phyloP scores from a whole-genome alignment of 2,329 filamentous ascomycete genomes.

The Pseudogymnoascus pannorum region DNA sequence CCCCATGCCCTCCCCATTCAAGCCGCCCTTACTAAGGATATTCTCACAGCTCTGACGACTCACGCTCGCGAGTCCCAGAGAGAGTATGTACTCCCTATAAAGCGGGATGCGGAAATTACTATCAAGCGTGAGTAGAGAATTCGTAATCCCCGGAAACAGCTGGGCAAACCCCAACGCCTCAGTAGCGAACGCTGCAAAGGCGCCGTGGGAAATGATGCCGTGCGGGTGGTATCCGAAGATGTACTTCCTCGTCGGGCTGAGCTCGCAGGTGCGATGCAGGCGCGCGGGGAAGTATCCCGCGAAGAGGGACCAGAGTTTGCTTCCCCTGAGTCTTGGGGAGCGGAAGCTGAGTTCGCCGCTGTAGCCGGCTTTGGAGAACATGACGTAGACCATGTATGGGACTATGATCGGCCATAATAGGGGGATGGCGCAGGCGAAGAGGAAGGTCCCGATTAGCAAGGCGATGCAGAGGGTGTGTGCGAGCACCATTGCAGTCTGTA shows the following conservation, averaged over 20 bases:
- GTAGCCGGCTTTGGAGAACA: slow-evolving; percentile 69
- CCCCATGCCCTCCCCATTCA: slow-evolving; percentile 67
- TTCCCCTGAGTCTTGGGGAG: slow-evolving; percentile 64
- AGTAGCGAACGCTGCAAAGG: slow-evolving; percentile 84
- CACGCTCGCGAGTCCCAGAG: slow-evolving; percentile 80
- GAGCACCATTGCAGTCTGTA: slow-evolving; percentile 73
- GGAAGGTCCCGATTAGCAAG: slow-evolving; percentile 71
- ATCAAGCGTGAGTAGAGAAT: slow-evolving; percentile 88
- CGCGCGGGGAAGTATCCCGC: slow-evolving; percentile 86
- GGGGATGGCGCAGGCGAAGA: slow-evolving; percentile 84
- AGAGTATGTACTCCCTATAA: slow-evolving; percentile 89
- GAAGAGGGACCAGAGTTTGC: slow-evolving; percentile 79
- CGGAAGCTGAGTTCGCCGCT: slow-evolving; percentile 70
- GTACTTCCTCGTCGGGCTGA: slow-evolving; percentile 80
- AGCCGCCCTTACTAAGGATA: slow-evolving; percentile 69
- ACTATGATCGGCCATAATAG: slow-evolving; percentile 76
- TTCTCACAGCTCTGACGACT: slow-evolving; percentile 90
- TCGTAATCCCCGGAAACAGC: slow-evolving; percentile 91
- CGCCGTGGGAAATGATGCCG: slow-evolving; percentile 95
- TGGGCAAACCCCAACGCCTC: slow-evolving; percentile 81
- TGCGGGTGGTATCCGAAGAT: slow-evolving; percentile 97
- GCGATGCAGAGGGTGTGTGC: slow-evolving; percentile 66
- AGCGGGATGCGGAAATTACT: slow-evolving; percentile 90
- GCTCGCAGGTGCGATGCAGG: slow-evolving; percentile 74
- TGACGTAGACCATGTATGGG: slow-evolving; percentile 75